Base-by-base conservation (phyloP, 768 basidiomycete species). In the Daedaleopsis nitida region DNA sequence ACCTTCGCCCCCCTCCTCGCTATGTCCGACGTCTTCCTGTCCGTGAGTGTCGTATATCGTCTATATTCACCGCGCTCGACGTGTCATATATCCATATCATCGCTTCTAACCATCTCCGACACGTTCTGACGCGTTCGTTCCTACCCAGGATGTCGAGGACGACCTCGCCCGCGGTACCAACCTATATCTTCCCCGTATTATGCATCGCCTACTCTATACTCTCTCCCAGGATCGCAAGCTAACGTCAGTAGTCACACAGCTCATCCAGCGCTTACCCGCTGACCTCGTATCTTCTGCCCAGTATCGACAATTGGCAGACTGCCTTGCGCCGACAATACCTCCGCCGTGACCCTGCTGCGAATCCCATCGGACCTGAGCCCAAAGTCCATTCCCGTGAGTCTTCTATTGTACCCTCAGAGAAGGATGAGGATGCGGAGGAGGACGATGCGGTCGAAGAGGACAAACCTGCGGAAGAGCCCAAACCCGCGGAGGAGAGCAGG, bases 211-310 rank as follows among this genome's bases (percentile, higher is more conserved):
- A 55, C 81, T 94, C 60, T 84, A 84, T 68, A 83, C 85, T 19
- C 80, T 93, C 61, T 87, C 91, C 14, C 88, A 89, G 69, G 92
- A 94, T 78, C 80, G 90, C 62, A 92, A 91, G 77, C 83, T 90
- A 66, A 80, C 81, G 91, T 92, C 74, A 70, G 89, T 74, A 14
- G 21, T 51, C 37, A 61, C 17, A 45, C 55, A 48, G 27, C 51
- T 37, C 53, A 60, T 42, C 27, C 66, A 35, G 75, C 59, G 60
- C 65, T 49, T 57, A 52, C 52, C 65, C 62, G 42, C 27, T 44
- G 67, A 44, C 9, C 39, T 17, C 54, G 21, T 1, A 43, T 52
- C 59, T 55, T 65, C 62, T 64, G 39, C 58, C 58, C 66, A 93
- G 91, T 38, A 68, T 82, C 52, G 85, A 89, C 68, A 91, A 84